Percentiles rank a stretch among this genome's conserved stretches.
These are phyloP conservation scores for Olyra latifolia DNA, from an alignment of 176 grass and related monocot species.

Conservation along the genomic window DNA sequence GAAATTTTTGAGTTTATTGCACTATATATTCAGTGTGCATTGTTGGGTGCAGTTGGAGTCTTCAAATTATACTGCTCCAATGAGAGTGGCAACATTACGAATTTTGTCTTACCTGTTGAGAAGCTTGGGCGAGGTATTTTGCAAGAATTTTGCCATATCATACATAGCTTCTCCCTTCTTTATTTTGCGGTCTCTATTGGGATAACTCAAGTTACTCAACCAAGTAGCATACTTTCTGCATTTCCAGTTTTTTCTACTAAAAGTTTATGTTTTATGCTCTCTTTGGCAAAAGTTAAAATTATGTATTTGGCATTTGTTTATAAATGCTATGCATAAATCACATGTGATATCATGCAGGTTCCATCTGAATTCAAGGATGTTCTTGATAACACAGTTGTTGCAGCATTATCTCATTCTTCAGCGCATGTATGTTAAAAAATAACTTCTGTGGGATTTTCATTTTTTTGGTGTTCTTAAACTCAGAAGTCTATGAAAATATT, in stretches of 20 bases:
- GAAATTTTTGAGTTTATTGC: background rate
- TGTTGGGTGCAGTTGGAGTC: slow-evolving; percentile 78
- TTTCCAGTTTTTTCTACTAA: background rate
- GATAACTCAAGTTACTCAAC: background rate
- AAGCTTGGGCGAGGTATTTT: slow-evolving; percentile 84
- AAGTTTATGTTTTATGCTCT: slow-evolving; percentile 5
- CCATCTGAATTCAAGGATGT: slow-evolving; percentile 90
- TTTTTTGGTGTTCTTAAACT: slow-evolving; percentile 9
- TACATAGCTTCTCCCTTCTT: slow-evolving; percentile 2
- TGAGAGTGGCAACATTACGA: slow-evolving; percentile 71
- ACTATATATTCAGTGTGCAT: slow-evolving; percentile 12
- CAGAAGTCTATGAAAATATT: background rate
- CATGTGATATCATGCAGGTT: slow-evolving; percentile 57
- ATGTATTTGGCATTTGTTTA: background rate
- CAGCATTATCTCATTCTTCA: slow-evolving; percentile 90
- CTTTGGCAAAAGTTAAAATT: slow-evolving; percentile 18
- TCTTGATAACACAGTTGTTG: slow-evolving; percentile 93
- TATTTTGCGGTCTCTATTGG: background rate
- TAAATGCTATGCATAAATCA: slow-evolving; percentile 30
- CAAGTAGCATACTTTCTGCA: slow-evolving; percentile 22
- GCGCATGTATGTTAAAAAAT: slow-evolving; percentile 60
- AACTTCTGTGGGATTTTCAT: slow-evolving; percentile 24
- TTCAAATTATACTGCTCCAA: slow-evolving; percentile 69
- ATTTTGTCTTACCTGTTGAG: slow-evolving; percentile 91
- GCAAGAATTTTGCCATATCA: background rate